These are phyloP conservation scores for Neocallimastix lanati DNA, from an alignment of 192 early-diverging fungal genomes.

Conservation along the genomic window DNA sequence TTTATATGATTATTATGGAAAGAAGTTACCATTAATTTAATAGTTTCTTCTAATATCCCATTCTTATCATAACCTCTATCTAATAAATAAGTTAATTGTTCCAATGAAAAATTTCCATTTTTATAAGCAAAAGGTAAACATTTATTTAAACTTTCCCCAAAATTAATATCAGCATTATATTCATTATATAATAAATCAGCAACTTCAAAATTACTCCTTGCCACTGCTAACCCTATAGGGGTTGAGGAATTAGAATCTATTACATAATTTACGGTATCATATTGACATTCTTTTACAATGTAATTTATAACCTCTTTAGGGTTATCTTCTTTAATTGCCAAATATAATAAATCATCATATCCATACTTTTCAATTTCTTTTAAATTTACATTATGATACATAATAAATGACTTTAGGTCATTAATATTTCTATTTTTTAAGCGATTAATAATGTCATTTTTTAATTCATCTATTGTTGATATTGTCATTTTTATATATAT, in stretches of 20 bases:
- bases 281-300: not conserved
- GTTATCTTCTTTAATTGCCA: not conserved
- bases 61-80: not conserved
- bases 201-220: not conserved
- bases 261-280: not conserved
- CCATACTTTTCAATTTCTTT: not conserved
- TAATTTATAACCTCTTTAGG: not conserved
- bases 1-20: not conserved
- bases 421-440: not conserved
- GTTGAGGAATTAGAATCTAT: not conserved
- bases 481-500: not conserved
- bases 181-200: not conserved
- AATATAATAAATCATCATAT: not conserved
- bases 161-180: not conserved
- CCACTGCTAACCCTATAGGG: not conserved
- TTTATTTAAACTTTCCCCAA: not conserved
- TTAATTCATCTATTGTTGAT: not conserved
- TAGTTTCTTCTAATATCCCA: not conserved
- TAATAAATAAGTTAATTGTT: not conserved
- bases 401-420: not conserved
- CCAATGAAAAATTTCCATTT: not conserved
- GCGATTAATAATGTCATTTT: not conserved
- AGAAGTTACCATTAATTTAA: not conserved
- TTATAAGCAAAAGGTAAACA: not conserved
- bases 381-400: not conserved